A percentile compares a stretch with the other conserved stretches of the same genome.
These are phyloP conservation scores for Pseudocercospora vitis DNA, from an alignment of 2,329 filamentous ascomycete genomes.

Conservation along the genomic window DNA sequence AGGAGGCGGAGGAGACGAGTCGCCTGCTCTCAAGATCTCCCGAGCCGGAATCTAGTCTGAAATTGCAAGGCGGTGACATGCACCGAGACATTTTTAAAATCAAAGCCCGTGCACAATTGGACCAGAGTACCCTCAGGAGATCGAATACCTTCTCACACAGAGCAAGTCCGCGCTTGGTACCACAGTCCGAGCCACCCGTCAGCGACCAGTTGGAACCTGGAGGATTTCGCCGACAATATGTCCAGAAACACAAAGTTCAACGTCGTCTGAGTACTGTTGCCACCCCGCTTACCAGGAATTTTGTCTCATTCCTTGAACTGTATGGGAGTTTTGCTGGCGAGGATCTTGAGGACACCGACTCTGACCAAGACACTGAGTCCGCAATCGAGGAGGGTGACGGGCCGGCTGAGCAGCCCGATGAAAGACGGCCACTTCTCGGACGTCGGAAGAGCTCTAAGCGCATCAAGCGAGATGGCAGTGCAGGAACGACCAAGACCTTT, in stretches of 20 bases:
- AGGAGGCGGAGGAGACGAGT: conserved; percentile 5
- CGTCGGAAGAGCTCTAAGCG: conserved; percentile 55
- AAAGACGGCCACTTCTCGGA: conserved; percentile 62
- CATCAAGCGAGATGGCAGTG: conserved; percentile 56
- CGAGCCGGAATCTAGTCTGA: conserved; percentile 62
- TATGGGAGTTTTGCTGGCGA: conserved; percentile 78
- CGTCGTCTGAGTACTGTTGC: conserved; percentile 42
- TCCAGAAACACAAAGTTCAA: conserved; percentile 48
- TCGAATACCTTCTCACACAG: conserved; percentile 66
- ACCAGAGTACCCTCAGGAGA: conserved; percentile 43
- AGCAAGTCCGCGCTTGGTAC: conserved; percentile 17
- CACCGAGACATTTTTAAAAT: conserved; percentile 77
- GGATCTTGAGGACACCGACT: conserved; percentile 58
- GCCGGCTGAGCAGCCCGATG: conserved; percentile 55
- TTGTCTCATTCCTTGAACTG: conserved; percentile 72
- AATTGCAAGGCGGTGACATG: conserved; percentile 73
- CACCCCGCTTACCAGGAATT: conserved; percentile 64
- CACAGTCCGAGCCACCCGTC: conserved; percentile 38
- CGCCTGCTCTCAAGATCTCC: conserved; percentile 10
- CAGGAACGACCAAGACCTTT: conserved; percentile 70
- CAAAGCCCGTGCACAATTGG: conserved; percentile 55
- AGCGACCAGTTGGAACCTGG: conserved; percentile 52
- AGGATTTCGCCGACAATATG: conserved; percentile 56
- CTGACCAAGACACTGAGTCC: conserved; percentile 50
- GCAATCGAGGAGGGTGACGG: conserved; percentile 60